Base-by-base conservation (phyloP, 306 rosid species). In the Citrullus colocynthis region DNA sequence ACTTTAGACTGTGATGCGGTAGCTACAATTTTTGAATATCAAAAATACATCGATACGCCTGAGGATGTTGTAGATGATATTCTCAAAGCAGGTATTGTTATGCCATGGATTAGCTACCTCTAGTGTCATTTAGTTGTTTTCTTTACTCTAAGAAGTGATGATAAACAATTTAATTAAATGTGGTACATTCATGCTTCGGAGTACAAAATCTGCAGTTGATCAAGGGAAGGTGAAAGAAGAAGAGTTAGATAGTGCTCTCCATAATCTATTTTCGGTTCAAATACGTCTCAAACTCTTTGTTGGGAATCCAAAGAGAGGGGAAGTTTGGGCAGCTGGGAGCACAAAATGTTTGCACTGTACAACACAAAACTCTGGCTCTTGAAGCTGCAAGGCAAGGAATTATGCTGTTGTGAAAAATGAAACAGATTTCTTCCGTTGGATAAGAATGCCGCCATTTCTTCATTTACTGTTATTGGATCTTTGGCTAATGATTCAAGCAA, bases 1-100 rank as follows among this genome's bases (percentile, higher is more conserved):
- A 89, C 97, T 79, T 94, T 96, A 9, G 98, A 94, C 75, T 94
- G 98, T 85, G 98, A 92, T 81, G 98, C 98, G 36, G 98, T 92
- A 85, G 95, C 98, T 54, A 92, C 98, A 12, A 89, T 94, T 41
- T 84, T 6, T 78, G 98, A 92, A 74, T 90, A 87, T 84, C 97
- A 94, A 82, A 67, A 69, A 6, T 94, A 88, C 67, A 60, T 88
- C 63, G 81, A 84, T 72, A 86, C 81, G 28, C n/a, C 73, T 0
- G 96, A 86, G 79, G 98, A 92, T 69, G 91, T 96, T 36, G 83
- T 90, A 82, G 93, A 95, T 78, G 93, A 89, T 85, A 96, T 89
- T 82, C 93, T 92, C 21, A 90, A 88, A 84, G 97, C 98, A 84
- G 98, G 98, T 90, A 39, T 36, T 56, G 6, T 28, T 48, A 30